Percentiles rank a stretch among this genome's conserved stretches.
Evolutionary conservation across 495 filamentous ascomycete species (phyloP).

Genomic region (Penicillium coffeae): DNA sequence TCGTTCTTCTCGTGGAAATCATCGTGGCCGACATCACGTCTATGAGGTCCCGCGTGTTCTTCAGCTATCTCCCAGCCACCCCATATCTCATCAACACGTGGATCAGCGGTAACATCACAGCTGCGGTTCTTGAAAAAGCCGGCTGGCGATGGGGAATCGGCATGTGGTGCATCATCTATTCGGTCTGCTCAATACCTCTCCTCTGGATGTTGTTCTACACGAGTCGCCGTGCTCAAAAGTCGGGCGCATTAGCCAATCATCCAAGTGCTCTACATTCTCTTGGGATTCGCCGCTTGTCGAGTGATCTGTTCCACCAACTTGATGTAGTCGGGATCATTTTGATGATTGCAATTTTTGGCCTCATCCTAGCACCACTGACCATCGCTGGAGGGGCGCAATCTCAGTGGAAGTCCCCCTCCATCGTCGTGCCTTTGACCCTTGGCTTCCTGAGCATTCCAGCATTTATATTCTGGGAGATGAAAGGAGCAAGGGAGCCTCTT

Average conservation of each 20-base stretch:
- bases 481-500: conserved; percentile 3
- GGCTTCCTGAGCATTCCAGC: conserved; percentile 4
- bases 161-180: conserved; percentile 12
- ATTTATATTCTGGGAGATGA: conserved; percentile 7
- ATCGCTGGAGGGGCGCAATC: conserved; percentile 6
- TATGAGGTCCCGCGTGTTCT: conserved; percentile 5
- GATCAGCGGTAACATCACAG: conserved; percentile 8
- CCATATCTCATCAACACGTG: conserved; percentile 10
- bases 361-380: conserved; percentile 9
- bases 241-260: neutral
- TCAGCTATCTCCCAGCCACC: conserved; percentile 6
- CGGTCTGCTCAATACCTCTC: conserved; percentile 2
- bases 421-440: conserved; percentile 3
- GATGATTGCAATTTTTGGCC: conserved; percentile 3
- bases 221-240: conserved; percentile 1
- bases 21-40: conserved; percentile 11
- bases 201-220: conserved; percentile 2
- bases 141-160: conserved; percentile 10
- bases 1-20: conserved; percentile 6
- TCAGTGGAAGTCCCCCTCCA: conserved; percentile 3
- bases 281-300: neutral
- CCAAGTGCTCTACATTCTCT: neutral
- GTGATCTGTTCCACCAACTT: conserved; percentile 6
- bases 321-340: conserved; percentile 7
- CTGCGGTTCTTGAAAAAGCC: neutral